A percentile compares a stretch with the other conserved stretches of the same genome.
phyloP scores from a whole-genome alignment of 371 early-diverging fungal species.

The Lichtheimia ornata region DNA sequence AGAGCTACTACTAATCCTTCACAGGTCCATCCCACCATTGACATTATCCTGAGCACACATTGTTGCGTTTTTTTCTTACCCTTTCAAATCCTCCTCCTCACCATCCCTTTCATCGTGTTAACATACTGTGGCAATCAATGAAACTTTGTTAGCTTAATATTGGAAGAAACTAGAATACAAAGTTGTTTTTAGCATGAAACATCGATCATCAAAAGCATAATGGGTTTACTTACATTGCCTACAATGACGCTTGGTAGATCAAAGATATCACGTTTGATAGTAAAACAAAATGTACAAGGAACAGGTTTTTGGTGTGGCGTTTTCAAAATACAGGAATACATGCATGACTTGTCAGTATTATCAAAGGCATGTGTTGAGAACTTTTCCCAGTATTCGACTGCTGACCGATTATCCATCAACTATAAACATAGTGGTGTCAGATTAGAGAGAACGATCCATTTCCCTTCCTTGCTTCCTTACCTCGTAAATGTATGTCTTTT shows the following conservation, averaged over 20 bases:
- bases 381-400: slow-evolving; percentile 93
- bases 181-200: background rate
- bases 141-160: slow-evolving; percentile 34
- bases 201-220: background rate
- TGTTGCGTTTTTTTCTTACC: too few species aligned
- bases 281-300: slow-evolving; percentile 90
- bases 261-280: slow-evolving; percentile 91
- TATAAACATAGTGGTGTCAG: slow-evolving; percentile 18
- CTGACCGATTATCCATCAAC: slow-evolving; percentile 90
- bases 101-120: too few species aligned
- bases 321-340: slow-evolving; percentile 76
- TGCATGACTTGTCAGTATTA: slow-evolving; percentile 77
- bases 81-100: too few species aligned
- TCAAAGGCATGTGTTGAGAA: slow-evolving; percentile 89
- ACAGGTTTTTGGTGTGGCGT: slow-evolving; percentile 70
- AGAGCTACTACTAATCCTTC: too few species aligned
- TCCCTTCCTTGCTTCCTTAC: slow-evolving; percentile 20
- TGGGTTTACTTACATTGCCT: slow-evolving; percentile 66
- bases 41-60: too few species aligned
- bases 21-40: too few species aligned
- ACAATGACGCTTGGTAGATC: slow-evolving; percentile 88
- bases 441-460: background rate
- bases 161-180: slow-evolving; percentile 39
- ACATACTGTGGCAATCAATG: too few species aligned
- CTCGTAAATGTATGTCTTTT: slow-evolving; percentile 73